phyloP scores from a whole-genome alignment of 1,284 basidiomycete species.

The Phaffia rhodozyma region DNA sequence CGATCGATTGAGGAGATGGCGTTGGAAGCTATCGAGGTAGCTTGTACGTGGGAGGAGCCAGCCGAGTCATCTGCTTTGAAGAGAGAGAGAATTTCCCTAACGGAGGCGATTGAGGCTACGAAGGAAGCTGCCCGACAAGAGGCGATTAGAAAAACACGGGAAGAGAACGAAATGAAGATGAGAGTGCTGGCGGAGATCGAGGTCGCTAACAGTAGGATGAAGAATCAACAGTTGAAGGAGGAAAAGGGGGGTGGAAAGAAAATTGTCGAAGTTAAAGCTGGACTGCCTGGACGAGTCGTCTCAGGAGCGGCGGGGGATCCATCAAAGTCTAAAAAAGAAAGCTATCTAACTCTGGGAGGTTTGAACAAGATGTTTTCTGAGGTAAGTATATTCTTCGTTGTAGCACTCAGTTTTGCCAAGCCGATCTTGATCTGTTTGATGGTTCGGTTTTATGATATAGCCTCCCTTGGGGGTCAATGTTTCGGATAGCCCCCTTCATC shows the following conservation, averaged over 20 bases:
- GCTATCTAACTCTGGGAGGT: no score
- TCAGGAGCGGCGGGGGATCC: background rate
- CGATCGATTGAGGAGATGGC: slow-evolving; percentile 5
- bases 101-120: no score
- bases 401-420: no score
- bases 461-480: background rate
- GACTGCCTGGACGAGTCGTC: background rate
- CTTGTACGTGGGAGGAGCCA: background rate
- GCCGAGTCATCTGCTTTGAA: no score
- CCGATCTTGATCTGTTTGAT: background rate
- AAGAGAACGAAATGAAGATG: no score
- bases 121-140: no score
- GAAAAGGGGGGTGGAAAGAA: background rate
- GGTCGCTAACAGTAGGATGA: no score
- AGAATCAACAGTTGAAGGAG: background rate
- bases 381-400: background rate
- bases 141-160: no score
- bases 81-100: no score
- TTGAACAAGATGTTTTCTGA: background rate
- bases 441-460: background rate
- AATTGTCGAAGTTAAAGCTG: background rate
- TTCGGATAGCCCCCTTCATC: no score
- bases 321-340: background rate
- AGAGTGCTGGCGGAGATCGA: no score
- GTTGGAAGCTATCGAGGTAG: slow-evolving; percentile 10